Percentiles rank a stretch among this genome's conserved stretches.
phyloP scores from a whole-genome alignment of 106 monocot species.

The Triglochin maritima region DNA sequence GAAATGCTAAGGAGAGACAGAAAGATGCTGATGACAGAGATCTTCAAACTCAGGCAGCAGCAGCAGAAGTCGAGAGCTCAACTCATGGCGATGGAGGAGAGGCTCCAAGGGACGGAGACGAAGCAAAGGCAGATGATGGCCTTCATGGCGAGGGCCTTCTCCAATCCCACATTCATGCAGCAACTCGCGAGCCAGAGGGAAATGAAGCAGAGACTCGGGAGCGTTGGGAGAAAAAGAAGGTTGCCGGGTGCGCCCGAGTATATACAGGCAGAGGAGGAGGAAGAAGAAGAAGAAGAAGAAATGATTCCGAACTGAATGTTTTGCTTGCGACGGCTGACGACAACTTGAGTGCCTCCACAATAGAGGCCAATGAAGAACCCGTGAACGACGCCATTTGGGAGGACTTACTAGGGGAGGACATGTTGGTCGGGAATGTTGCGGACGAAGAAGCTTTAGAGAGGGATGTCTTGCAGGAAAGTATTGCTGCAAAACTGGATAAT shows the following conservation, averaged over 20 bases:
- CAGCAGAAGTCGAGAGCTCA: slow-evolving; percentile 10
- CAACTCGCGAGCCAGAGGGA: slow-evolving; percentile 5
- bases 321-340: not conserved
- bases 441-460: too few species aligned
- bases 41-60: slow-evolving; percentile 15
- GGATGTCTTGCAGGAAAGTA: slow-evolving; percentile 1
- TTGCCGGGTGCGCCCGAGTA: slow-evolving; percentile 1
- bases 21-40: slow-evolving; percentile 6
- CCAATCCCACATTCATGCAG: not conserved
- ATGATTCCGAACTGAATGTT: too few species aligned
- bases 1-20: slow-evolving; percentile 6
- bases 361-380: not conserved
- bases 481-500: slow-evolving; percentile 10
- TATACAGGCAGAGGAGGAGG: not conserved
- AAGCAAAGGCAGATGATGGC: slow-evolving; percentile 16
- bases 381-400: slow-evolving; percentile 30
- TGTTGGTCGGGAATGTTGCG: not conserved
- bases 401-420: slow-evolving; percentile 16
- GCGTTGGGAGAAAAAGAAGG: slow-evolving; percentile 20
- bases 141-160: slow-evolving; percentile 11
- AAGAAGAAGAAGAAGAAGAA: too few species aligned
- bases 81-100: slow-evolving; percentile 4
- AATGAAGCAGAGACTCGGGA: slow-evolving; percentile 6
- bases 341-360: not conserved
- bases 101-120: slow-evolving; percentile 7